Percentiles rank a stretch among this genome's conserved stretches.
phyloP scores from a whole-genome alignment of 495 filamentous ascomycete species.

The Monascus purpureus region DNA sequence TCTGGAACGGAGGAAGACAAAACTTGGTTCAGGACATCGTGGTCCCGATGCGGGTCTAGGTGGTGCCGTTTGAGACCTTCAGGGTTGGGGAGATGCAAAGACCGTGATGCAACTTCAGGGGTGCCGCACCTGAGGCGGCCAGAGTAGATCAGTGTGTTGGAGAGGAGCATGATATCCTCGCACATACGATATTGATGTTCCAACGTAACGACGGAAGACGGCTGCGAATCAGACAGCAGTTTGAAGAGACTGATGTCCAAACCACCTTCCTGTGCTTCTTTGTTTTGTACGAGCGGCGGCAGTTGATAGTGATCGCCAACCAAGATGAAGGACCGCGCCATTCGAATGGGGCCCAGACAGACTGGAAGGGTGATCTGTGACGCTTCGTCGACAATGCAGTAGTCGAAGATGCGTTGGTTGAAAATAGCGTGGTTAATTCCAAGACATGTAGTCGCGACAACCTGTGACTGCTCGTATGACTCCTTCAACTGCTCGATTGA shows the following conservation, averaged over 20 bases:
- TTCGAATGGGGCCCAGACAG: constrained; percentile 82
- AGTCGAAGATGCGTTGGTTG: constrained; percentile 81
- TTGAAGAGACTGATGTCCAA: constrained; percentile 91
- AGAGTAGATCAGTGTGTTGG: constrained; percentile 84
- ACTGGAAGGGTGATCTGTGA: constrained; percentile 94
- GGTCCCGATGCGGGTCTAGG: constrained; percentile 12
- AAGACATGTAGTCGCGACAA: constrained; percentile 91
- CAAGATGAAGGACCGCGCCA: constrained; percentile 85
- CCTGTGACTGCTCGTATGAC: constrained; percentile 65
- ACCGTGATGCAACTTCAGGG: constrained; percentile 50
- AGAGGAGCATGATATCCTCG: constrained; percentile 86
- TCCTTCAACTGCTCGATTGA: constrained; percentile 71
- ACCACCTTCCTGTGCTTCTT: constrained; percentile 70
- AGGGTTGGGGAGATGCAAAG: constrained; percentile 46
- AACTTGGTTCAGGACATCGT: constrained; percentile 16
- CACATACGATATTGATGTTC: constrained; percentile 98
- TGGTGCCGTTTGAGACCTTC: constrained; percentile 41
- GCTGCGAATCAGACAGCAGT: constrained; percentile 75
- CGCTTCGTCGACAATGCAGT: constrained; percentile 96
- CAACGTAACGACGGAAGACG: constrained; percentile 71
- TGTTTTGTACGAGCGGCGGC: constrained; percentile 86
- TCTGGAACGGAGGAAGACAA: too few relatives aligned
- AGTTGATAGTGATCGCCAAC: constrained; percentile 95
- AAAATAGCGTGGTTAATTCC: constrained; percentile 83
- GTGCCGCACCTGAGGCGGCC: constrained; percentile 84